phyloP scores from a whole-genome alignment of 495 filamentous ascomycete genomes.

The Penicillium nucicola region DNA sequence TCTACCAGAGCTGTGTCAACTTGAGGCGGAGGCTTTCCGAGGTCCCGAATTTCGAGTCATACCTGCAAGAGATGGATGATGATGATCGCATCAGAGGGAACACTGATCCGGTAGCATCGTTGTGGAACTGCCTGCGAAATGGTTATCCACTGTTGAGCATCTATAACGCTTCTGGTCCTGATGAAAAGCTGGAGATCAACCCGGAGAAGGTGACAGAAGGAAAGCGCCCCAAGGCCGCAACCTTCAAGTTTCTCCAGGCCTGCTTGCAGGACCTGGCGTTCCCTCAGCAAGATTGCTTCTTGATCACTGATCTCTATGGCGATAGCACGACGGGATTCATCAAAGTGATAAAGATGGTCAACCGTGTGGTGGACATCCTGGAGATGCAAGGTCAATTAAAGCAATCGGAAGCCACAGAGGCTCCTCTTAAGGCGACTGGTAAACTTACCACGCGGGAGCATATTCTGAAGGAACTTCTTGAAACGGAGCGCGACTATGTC shows the following conservation, averaged over 20 bases:
- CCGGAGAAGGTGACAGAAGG: conserved; percentile 53
- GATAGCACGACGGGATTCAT: conserved; percentile 96
- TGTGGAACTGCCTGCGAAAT: conserved; percentile 84
- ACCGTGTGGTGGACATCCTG: conserved; percentile 83
- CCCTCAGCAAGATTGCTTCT: conserved; percentile 77
- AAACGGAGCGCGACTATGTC: conserved; percentile 97
- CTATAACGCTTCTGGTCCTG: conserved; percentile 78
- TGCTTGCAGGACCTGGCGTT: conserved; percentile 71
- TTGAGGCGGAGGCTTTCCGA: conserved; percentile 74
- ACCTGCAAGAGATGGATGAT: conserved; percentile 61
- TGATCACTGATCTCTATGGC: conserved; percentile 86
- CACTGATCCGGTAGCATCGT: conserved; percentile 80
- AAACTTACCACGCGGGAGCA: conserved; percentile 79
- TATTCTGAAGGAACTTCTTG: conserved; percentile 84
- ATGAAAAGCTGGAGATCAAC: conserved; percentile 61
- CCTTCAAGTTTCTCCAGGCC: conserved; percentile 69
- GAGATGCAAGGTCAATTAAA: conserved; percentile 69
- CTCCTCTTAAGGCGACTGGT: conserved; percentile 37
- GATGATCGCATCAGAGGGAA: conserved; percentile 56
- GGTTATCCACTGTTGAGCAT: conserved; percentile 84
- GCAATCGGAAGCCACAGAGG: conserved; percentile 41
- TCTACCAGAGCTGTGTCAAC: conserved; percentile 91
- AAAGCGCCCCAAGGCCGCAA: conserved; percentile 66
- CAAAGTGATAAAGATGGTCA: conserved; percentile 86
- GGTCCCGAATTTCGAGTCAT: conserved; percentile 77